Evolutionary conservation across 805 yeast genomes (phyloP), one percentile per base, ranked within the genome.

Genomic region (Wickerhamiella azymoides): DNA sequence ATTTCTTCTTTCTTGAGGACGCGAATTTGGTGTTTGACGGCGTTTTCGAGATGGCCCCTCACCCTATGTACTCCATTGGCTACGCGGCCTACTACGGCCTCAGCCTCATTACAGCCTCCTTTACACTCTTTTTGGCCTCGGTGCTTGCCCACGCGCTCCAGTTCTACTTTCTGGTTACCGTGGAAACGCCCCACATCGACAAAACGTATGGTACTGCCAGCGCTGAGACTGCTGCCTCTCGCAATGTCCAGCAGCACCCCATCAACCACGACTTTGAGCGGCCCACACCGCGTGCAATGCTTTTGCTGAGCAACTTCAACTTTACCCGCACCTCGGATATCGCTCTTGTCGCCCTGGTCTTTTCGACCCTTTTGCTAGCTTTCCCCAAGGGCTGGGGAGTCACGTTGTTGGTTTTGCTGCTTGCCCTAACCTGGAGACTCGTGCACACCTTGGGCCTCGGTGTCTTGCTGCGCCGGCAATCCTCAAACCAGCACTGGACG

Each of bases 21-120:
- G 62, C 70, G 37, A 79, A 80, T 48, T 70, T 84, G 55, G 79
- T 83, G 26, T 84, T 84, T 62, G 94, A 84, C 60, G 94, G 94
- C 36, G 92, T 84, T 9, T 84, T 83, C 61, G 89, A 84, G 61
- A 72, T 84, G 71, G 84, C 86, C 13, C 94, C 94, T 16, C 94
- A 84, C 58, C 94, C 94, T 45, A 84, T 84, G 94, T 84, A 84
- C 61, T 81, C 93, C 0, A 80, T 84, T 47, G 94, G 94, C 7
- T 84, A 84, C 57, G 74, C 84, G 46, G 94, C 94, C 1, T 84
- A 81, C 63, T 84, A 84, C 57, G 94, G 94, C 0, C 74, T 82
- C 56, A 85, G 89, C 1, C 66, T 84, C 51, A 78, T 84, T 54
- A 70, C 88, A 5, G 79, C 82, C 51, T 78, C 84, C 19, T 81